phyloP scores from a whole-genome alignment of 108 stramenopile species.

The Conticribra weissflogii region DNA sequence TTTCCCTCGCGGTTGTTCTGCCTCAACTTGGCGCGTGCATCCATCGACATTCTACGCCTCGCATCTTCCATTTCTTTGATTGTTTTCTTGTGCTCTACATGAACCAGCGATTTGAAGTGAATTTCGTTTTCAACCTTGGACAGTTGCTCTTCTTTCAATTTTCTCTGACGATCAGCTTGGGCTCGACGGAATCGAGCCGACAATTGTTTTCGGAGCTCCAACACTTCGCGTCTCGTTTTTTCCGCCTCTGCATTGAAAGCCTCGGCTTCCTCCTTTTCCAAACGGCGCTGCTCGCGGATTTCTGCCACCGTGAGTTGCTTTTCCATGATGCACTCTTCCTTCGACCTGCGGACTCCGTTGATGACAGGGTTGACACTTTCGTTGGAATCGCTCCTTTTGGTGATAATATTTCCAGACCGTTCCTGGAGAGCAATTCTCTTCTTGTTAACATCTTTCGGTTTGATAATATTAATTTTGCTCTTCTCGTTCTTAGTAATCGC shows the following conservation, averaged over 20 bases:
- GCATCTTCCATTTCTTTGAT: slow-evolving; percentile 71
- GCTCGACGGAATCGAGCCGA: slow-evolving; percentile 61
- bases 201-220: slow-evolving; percentile 64
- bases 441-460: background rate
- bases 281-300: slow-evolving; percentile 64
- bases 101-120: slow-evolving; percentile 75
- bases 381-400: background rate
- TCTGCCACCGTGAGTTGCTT: slow-evolving; percentile 35
- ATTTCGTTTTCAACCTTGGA: slow-evolving; percentile 66
- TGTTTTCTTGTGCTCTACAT: slow-evolving; percentile 77
- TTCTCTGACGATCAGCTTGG: slow-evolving; percentile 54
- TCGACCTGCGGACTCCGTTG: slow-evolving; percentile 32
- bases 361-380: slow-evolving; percentile 38
- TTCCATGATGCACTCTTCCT: slow-evolving; percentile 33
- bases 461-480: background rate
- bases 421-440: slow-evolving; percentile 14
- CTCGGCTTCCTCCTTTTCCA: slow-evolving; percentile 60
- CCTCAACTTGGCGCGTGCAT: slow-evolving; percentile 62
- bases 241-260: slow-evolving; percentile 60
- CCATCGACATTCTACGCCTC: slow-evolving; percentile 68
- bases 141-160: slow-evolving; percentile 38
- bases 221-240: slow-evolving; percentile 58
- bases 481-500: background rate
- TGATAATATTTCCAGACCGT: slow-evolving; percentile 2
- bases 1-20: slow-evolving; percentile 67